Percentiles rank a stretch among this genome's conserved stretches.
Evolutionary conservation across 495 filamentous ascomycete species (phyloP).

Genomic region (Talaromyces stipitatus): DNA sequence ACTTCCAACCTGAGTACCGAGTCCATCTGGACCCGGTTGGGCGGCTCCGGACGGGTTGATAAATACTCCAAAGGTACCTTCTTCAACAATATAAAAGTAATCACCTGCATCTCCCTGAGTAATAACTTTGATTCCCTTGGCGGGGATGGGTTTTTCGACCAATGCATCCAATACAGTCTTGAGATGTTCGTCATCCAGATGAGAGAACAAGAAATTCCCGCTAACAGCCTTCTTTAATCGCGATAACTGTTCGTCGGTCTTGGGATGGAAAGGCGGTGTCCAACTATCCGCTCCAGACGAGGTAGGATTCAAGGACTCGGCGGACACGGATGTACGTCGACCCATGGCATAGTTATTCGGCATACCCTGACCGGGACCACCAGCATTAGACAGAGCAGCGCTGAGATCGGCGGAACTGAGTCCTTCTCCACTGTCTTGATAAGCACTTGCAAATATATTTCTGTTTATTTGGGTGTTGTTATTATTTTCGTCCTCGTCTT

Average conservation of each 20-base stretch:
- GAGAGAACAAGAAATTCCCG: constrained; percentile 88
- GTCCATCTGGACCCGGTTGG: constrained; percentile 73
- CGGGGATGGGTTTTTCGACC: constrained; percentile 90
- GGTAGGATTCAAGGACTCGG: constrained; percentile 88
- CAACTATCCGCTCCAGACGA: constrained; percentile 79
- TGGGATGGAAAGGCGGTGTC: constrained; percentile 77
- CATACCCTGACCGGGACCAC: constrained; percentile 53
- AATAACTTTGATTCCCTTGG: constrained; percentile 94
- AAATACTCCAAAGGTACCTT: constrained; percentile 83
- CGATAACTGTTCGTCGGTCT: constrained; percentile 69
- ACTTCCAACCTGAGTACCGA: constrained; percentile 75
- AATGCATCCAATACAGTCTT: constrained; percentile 82
- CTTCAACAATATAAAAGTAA: constrained; percentile 96
- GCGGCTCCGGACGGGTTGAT: constrained; percentile 75
- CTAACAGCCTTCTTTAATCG: constrained; percentile 77
- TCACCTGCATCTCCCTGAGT: constrained; percentile 93
- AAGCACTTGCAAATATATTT: constrained; percentile 27
- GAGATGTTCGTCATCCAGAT: constrained; percentile 87
- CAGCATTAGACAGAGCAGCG: constrained; percentile 23
- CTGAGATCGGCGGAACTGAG: constrained; percentile 16
- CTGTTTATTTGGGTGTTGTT: constrained; percentile 5
- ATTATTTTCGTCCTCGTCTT: neutral
- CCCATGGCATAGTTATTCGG: constrained; percentile 90
- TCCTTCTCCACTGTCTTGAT: constrained; percentile 17
- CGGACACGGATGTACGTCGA: constrained; percentile 92